phyloP scores from a whole-genome alignment of 352 stramenopile genomes.

The Pythium myriotylum region DNA sequence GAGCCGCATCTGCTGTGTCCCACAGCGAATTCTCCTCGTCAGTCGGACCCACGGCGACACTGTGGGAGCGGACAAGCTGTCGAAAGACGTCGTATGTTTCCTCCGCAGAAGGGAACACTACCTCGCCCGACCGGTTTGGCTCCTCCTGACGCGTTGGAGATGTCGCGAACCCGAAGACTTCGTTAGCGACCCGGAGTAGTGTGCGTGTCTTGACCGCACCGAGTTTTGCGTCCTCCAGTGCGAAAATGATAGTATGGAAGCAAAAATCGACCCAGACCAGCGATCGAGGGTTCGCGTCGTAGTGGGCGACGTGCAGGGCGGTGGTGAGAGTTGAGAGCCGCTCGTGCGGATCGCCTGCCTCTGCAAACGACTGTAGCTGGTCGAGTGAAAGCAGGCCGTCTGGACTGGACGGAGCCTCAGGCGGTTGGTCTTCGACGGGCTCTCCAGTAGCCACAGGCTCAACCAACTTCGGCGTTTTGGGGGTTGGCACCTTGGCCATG shows the following conservation, averaged over 20 bases:
- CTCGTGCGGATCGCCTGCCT: slow-evolving; percentile 26
- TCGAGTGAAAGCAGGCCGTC: slow-evolving; percentile 39
- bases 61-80: slow-evolving; percentile 28
- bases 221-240: slow-evolving; percentile 43
- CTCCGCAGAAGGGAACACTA: slow-evolving; percentile 13
- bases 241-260: slow-evolving; percentile 71
- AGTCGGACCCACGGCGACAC: slow-evolving; percentile 6
- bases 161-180: slow-evolving; percentile 60
- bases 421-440: no score
- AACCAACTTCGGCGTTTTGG: slow-evolving; percentile 18
- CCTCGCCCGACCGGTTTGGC: neutral
- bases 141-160: slow-evolving; percentile 3
- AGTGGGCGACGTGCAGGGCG: slow-evolving; percentile 54
- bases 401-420: no score
- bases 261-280: slow-evolving; percentile 63
- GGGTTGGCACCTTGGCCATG: slow-evolving; percentile 17
- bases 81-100: slow-evolving; percentile 27
- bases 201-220: slow-evolving; percentile 39
- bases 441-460: slow-evolving; percentile 2
- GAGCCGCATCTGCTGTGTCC: slow-evolving; percentile 41
- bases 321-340: slow-evolving; percentile 36
- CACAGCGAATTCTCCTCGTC: slow-evolving; percentile 15
- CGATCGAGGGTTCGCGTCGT: slow-evolving; percentile 50
- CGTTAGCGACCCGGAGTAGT: slow-evolving; percentile 51
- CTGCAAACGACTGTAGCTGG: slow-evolving; percentile 36